These are phyloP conservation scores for Boletus rufocinnamomeus DNA, from an alignment of 768 basidiomycete genomes.

Conservation along the genomic window DNA sequence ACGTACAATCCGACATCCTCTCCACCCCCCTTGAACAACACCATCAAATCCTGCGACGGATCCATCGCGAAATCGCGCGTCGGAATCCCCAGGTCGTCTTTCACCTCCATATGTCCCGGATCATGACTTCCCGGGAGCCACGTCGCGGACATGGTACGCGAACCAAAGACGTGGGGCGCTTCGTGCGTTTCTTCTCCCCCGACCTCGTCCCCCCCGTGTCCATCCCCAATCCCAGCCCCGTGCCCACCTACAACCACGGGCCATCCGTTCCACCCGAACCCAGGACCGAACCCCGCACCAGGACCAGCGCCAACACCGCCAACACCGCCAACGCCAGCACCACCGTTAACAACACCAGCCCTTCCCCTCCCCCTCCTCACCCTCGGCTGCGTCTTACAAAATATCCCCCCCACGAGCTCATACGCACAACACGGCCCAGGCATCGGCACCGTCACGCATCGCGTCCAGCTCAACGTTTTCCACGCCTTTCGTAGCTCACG, in stretches of 20 bases:
- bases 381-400: constrained; percentile 44
- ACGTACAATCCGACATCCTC: constrained; percentile 20
- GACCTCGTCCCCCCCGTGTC: background rate
- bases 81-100: constrained; percentile 41
- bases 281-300: background rate
- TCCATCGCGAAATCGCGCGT: constrained; percentile 66
- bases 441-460: constrained; percentile 28
- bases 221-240: background rate
- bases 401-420: constrained; percentile 61
- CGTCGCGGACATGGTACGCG: constrained; percentile 26
- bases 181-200: background rate
- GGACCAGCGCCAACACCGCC: no score
- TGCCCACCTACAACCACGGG: background rate
- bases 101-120: constrained; percentile 20
- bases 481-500: constrained; percentile 39
- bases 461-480: constrained; percentile 34
- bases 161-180: constrained; percentile 11
- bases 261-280: background rate
- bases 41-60: constrained; percentile 61
- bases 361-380: background rate
- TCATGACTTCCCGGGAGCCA: constrained; percentile 20
- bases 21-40: constrained; percentile 39
- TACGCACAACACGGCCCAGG: constrained; percentile 50
- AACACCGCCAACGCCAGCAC: background rate
- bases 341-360: background rate